phyloP scores from a whole-genome alignment of 805 yeast genomes.

The Maudiozyma pseudohumilis region DNA sequence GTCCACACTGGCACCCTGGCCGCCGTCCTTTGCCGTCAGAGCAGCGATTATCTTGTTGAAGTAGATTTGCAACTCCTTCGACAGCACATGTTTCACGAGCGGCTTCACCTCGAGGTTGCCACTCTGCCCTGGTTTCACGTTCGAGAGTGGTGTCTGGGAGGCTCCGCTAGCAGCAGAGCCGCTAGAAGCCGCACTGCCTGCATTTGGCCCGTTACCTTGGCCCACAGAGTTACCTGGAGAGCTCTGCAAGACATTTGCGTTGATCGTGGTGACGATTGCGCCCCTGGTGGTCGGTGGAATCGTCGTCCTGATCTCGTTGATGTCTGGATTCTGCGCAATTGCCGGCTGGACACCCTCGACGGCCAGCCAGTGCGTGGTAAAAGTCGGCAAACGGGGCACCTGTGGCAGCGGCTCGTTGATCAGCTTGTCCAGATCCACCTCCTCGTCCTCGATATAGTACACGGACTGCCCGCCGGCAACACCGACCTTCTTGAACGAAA shows the following conservation, averaged over 20 bases:
- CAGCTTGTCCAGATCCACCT: conserved; percentile 85
- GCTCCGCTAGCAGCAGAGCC: too few relatives aligned
- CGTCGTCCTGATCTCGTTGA: conserved; percentile 58
- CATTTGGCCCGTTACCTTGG: conserved; percentile 16
- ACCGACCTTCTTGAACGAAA: conserved; percentile 76
- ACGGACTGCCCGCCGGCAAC: conserved; percentile 88
- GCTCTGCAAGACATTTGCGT: conserved; percentile 36
- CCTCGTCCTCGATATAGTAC: conserved; percentile 86
- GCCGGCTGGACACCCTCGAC: conserved; percentile 98
- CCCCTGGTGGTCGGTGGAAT: conserved; percentile 77
- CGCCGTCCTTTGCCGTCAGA: conserved; percentile 43
- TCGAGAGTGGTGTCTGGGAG: conserved; percentile 22
- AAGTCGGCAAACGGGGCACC: conserved; percentile 85
- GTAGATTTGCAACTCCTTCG: conserved; percentile 87
- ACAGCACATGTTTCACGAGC: conserved; percentile 85
- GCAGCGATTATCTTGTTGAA: conserved; percentile 86
- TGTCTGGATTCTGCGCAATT: conserved; percentile 87
- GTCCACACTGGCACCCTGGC: conserved; percentile 10
- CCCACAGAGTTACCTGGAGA: conserved; percentile 7
- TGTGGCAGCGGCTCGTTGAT: conserved; percentile 91
- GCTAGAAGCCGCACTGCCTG: too few relatives aligned
- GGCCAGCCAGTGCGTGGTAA: conserved; percentile 95
- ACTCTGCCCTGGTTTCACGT: conserved; percentile 33
- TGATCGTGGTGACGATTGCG: conserved; percentile 59
- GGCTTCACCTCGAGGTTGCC: conserved; percentile 58